Evolutionary conservation across 2,329 filamentous ascomycete species (phyloP).

Genomic region (Fonsecaea nubica): DNA sequence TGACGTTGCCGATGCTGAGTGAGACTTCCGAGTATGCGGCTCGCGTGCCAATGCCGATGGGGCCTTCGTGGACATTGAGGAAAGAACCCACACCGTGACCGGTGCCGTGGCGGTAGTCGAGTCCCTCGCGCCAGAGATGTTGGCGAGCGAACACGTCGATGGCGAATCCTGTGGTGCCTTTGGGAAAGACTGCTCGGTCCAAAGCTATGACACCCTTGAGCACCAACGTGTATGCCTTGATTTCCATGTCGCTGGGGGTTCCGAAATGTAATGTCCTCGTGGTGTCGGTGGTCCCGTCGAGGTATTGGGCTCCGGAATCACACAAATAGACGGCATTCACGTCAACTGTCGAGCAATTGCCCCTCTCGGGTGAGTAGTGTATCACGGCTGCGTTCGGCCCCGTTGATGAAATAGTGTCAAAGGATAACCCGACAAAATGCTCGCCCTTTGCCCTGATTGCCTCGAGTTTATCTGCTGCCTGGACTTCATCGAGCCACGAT

Average conservation of each 20-base stretch:
- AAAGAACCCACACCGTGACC: constrained; percentile 95
- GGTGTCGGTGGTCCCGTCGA: constrained; percentile 94
- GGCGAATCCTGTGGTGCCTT: constrained; percentile 91
- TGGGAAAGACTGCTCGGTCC: constrained; percentile 86
- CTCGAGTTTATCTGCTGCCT: constrained; percentile 90
- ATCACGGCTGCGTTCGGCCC: constrained; percentile 93
- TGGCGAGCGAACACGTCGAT: constrained; percentile 88
- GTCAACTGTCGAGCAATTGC: constrained; percentile 81
- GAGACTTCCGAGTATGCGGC: constrained; percentile 91
- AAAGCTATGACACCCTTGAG: constrained; percentile 92
- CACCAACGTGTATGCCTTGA: constrained; percentile 89
- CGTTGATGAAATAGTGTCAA: constrained; percentile 94
- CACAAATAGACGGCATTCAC: constrained; percentile 88
- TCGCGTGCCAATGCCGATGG: constrained; percentile 92
- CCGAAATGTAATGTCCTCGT: constrained; percentile 94
- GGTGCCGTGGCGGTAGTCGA: constrained; percentile 96
- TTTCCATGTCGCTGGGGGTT: constrained; percentile 80
- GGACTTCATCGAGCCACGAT: constrained; percentile 79
- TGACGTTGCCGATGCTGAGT: constrained; percentile 87
- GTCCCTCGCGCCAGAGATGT: constrained; percentile 86
- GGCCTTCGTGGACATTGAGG: constrained; percentile 95
- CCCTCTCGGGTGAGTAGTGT: constrained; percentile 88
- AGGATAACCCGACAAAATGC: constrained; percentile 87
- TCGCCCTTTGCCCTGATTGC: constrained; percentile 64
- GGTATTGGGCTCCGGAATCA: constrained; percentile 95